Percentiles rank a stretch among this genome's conserved stretches.
These are phyloP conservation scores for Paxillus ammoniavirescens DNA, from an alignment of 768 basidiomycete species.

Conservation along the genomic window DNA sequence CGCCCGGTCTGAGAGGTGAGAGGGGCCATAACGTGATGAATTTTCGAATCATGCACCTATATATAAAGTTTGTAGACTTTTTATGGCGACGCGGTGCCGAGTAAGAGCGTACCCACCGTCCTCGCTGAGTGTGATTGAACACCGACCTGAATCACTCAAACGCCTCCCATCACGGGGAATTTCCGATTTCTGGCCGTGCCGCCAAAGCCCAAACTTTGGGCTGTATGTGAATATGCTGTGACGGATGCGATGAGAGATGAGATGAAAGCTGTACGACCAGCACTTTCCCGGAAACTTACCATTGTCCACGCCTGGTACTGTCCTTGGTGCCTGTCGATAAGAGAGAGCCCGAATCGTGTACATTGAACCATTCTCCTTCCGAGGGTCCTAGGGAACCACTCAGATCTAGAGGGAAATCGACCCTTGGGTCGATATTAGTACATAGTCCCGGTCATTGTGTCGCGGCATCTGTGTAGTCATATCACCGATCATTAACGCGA, in stretches of 20 bases:
- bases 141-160: background rate
- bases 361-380: too few relatives aligned
- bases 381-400: too few relatives aligned
- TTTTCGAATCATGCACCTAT: background rate
- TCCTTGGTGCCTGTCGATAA: too few relatives aligned
- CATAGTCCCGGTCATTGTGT: too few relatives aligned
- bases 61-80: constrained; percentile 3
- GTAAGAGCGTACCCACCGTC: background rate
- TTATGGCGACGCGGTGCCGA: background rate
- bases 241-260: background rate
- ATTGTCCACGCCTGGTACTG: too few relatives aligned
- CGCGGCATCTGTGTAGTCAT: too few relatives aligned
- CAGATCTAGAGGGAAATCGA: too few relatives aligned
- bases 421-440: too few relatives aligned
- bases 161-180: too few relatives aligned
- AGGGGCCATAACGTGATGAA: constrained; percentile 6
- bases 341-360: too few relatives aligned
- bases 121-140: background rate
- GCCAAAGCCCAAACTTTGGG: background rate
- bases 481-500: too few relatives aligned
- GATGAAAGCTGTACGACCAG: background rate
- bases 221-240: background rate
- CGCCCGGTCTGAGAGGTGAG: background rate
- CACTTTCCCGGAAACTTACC: too few relatives aligned
- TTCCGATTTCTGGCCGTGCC: background rate